phyloP scores from a whole-genome alignment of 768 basidiomycete genomes.

The Suillus variegatus region DNA sequence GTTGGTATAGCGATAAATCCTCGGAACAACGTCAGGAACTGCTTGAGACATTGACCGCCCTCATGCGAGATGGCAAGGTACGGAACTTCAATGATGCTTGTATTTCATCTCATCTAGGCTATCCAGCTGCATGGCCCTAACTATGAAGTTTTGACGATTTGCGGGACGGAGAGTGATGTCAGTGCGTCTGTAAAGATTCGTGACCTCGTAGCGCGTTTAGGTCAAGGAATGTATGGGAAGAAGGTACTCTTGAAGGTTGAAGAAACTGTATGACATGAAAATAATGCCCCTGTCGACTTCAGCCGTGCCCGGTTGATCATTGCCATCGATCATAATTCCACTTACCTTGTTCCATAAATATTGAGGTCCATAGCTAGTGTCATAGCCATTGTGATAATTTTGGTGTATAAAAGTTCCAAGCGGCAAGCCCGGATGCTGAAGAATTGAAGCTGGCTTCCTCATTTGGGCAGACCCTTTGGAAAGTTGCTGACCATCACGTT shows the following conservation, averaged over 20 bases:
- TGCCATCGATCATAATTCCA: neutral
- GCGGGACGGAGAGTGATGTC: conserved; percentile 37
- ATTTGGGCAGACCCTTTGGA: conserved; percentile 27
- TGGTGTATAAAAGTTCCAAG: neutral
- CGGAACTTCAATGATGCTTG: conserved; percentile 12
- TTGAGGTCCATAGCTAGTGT: neutral
- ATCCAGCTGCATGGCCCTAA: conserved; percentile 65
- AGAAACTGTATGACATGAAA: conserved; percentile 18
- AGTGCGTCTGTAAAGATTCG: conserved; percentile 35
- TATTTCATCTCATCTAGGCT: conserved; percentile 8
- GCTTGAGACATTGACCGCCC: conserved; percentile 49
- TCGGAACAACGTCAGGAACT: conserved; percentile 50
- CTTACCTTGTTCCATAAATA: neutral
- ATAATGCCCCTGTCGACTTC: neutral
- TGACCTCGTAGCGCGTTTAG: conserved; percentile 34
- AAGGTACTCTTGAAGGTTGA: conserved; percentile 49
- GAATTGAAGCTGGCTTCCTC: conserved; percentile 19
- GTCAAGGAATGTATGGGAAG: conserved; percentile 44
- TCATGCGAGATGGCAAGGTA: conserved; percentile 60
- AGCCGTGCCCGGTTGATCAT: neutral
- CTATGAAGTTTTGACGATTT: conserved; percentile 66
- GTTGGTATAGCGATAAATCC: conserved; percentile 61
- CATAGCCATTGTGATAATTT: neutral
- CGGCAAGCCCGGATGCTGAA: neutral
- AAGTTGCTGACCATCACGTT: conserved; percentile 20